Percentiles rank a stretch among this genome's conserved stretches.
Evolutionary conservation across 805 yeast species (phyloP).

Genomic region (Saccharomycopsis javanensis): DNA sequence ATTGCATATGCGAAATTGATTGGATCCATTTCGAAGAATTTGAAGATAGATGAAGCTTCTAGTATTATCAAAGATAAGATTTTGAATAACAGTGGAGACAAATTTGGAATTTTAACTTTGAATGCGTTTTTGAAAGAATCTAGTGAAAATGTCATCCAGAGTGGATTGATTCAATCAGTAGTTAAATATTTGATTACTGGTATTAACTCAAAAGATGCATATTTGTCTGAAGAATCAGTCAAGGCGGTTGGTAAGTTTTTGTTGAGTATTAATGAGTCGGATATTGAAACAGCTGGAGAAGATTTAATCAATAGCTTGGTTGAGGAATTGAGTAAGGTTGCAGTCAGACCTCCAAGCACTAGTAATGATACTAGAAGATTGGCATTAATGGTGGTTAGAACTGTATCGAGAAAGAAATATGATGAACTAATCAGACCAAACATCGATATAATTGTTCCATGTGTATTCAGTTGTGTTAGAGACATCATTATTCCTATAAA

Average conservation of each 20-base stretch:
- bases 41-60: slow-evolving; percentile 54
- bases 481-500: slow-evolving; percentile 87
- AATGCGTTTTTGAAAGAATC: slow-evolving; percentile 76
- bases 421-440: slow-evolving; percentile 41
- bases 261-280: slow-evolving; percentile 36
- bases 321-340: slow-evolving; percentile 39
- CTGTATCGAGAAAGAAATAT: slow-evolving; percentile 56
- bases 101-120: slow-evolving; percentile 60
- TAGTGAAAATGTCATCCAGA: slow-evolving; percentile 49
- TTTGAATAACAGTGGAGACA: slow-evolving; percentile 36
- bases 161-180: slow-evolving; percentile 42
- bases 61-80: slow-evolving; percentile 52
- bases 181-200: slow-evolving; percentile 40
- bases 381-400: slow-evolving; percentile 64
- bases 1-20: slow-evolving; percentile 70
- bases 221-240: slow-evolving; percentile 65
- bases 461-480: slow-evolving; percentile 74
- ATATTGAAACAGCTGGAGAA: slow-evolving; percentile 28
- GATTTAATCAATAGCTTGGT: slow-evolving; percentile 36
- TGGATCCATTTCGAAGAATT: slow-evolving; percentile 64
- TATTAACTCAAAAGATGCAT: slow-evolving; percentile 33
- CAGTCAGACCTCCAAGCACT: slow-evolving; percentile 44
- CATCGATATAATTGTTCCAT: slow-evolving; percentile 51
- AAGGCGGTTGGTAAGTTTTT: slow-evolving; percentile 76
- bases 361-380: slow-evolving; percentile 75